Evolutionary conservation across 2,329 filamentous ascomycete species (phyloP), one percentile per base, ranked within the genome.

Genomic region (Claviceps fusiformis): DNA sequence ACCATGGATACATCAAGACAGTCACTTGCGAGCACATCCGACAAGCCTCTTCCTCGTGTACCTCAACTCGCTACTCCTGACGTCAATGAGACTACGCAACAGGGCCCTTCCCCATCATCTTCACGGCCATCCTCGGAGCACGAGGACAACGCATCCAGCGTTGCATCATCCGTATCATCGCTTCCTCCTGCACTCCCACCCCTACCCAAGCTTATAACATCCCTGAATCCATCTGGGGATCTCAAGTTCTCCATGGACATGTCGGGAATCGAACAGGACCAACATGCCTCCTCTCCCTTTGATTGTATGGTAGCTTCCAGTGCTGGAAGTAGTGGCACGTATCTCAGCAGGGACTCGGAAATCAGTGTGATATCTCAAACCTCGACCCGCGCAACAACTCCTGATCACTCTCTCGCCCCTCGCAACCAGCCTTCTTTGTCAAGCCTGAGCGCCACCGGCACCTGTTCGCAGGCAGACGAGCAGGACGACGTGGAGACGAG

Each of bases 361-460:
- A 80, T 81, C 50, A 95, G 89, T 67, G 76, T 88, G 35, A 68
- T 89, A 2, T 96, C 92, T 1, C 85, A 86, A 64, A 84, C 83
- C 0, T 95, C 91, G 1, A 96, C 91, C 2, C 77, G 91, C 55
- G 91, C 90, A 17, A 95, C 90, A 1, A 95, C 90, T 0, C 90
- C 90, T 1, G 90, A 95, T 61, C 69, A 77, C 63, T 63, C 75
- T 60, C 66, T 76, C 45, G 74, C 71, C 55, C 77, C 80, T 35
- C 76, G 78, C 60, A 75, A 73, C 56, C 76, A 85, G 58, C 79
- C 81, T 11, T 87, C 82, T 1, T 70, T 85, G 44, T 83, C 81
- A 35, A 88, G 88, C 60, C 74, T 86, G 46, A 90, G 86, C 71
- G 73, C 80, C 17, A 72, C 81, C 3, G 83, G 76, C 58, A 86